Evolutionary conservation across 1,284 basidiomycete species (phyloP), one percentile per base, ranked within the genome.

Genomic region (Trichosporon faecale): DNA sequence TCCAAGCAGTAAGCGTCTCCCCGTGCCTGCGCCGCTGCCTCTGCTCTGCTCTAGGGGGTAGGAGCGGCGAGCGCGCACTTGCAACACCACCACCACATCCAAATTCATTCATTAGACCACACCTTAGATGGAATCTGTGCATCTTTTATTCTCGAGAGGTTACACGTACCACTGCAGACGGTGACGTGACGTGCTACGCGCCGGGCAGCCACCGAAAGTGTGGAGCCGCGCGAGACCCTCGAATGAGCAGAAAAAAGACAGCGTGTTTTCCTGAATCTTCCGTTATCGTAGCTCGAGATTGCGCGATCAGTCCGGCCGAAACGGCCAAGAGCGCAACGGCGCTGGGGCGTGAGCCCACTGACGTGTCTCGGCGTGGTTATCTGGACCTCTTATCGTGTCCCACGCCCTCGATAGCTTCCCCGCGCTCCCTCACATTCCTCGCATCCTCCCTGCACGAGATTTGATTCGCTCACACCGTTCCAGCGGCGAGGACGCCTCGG

Each of bases 1-100:
- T 72, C 74, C 66, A 82, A 82, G 78, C 80, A 82, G 80, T 82
- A 79, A 80, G 80, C 76, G 68, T 68, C 27, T 37, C 40, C 33
- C 64, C 8, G 40, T 44, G 40, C 40, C 40, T 44, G 40, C 40
- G 40, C 40, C 40, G 40, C 40, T 44, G 40, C 35, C 44, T 31
- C 29, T 61, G 57, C 23, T 49, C 29, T 46, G 23, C 40, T 27
- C 18, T 23, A 33, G 27, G 49, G 49, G 23, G n/a, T 52, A 52
- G 49, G n/a, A 31, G 29, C 14, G 31, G 31, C n/a, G 49, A 37
- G 65, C 25, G n/a, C 23, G 49, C 63, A 33, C 29, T 5, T 52
- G 35, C 33, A 21, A 35, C 61, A 11, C 18, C 67, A 21, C 37
- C 25, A 21, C 27, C 25, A 33, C 18, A 29, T 2, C 40, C 60